These are phyloP conservation scores for Zygosaccharomyces sapae DNA, from an alignment of 1,139 yeast species.

Conservation along the genomic window DNA sequence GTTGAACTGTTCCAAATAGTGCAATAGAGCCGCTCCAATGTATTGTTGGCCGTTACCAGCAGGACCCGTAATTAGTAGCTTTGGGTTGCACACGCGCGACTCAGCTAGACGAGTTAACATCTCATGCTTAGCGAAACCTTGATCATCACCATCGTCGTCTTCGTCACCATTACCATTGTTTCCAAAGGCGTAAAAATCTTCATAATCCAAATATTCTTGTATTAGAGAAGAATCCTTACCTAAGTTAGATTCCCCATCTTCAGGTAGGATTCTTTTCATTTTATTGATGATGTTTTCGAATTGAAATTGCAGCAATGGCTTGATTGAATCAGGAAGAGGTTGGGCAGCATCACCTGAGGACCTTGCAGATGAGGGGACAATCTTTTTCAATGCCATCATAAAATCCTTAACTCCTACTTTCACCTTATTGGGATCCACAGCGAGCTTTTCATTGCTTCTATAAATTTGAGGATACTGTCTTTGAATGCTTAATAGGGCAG, in stretches of 20 bases:
- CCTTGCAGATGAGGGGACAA: conserved; percentile 89
- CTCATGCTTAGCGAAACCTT: conserved; percentile 68
- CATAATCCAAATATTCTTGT: conserved; percentile 35
- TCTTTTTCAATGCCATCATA: conserved; percentile 77
- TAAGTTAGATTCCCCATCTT: conserved; percentile 31
- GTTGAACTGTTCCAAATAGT: conserved; percentile 84
- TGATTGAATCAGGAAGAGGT: conserved; percentile 72
- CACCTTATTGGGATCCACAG: conserved; percentile 67
- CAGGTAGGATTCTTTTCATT: conserved; percentile 61
- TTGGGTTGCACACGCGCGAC: conserved; percentile 77
- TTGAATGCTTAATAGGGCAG: conserved; percentile 88
- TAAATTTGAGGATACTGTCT: conserved; percentile 92
- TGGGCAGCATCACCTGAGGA: conserved; percentile 70
- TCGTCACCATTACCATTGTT: conserved; percentile 14
- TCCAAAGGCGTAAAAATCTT: conserved; percentile 20
- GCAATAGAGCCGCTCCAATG: conserved; percentile 74
- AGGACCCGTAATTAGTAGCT: conserved; percentile 66
- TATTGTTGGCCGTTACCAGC: conserved; percentile 87
- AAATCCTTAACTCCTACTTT: conserved; percentile 82
- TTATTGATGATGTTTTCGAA: conserved; percentile 47
- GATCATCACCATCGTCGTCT: conserved; percentile 44
- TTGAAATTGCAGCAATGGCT: conserved; percentile 54
- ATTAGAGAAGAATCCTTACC: conserved; percentile 33
- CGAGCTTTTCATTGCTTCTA: conserved; percentile 65
- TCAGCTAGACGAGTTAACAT: conserved; percentile 53